Conservation (phyloP, 2,329 filamentous ascomycete genomes). For the Xylariomycetidae sp. region DNA sequence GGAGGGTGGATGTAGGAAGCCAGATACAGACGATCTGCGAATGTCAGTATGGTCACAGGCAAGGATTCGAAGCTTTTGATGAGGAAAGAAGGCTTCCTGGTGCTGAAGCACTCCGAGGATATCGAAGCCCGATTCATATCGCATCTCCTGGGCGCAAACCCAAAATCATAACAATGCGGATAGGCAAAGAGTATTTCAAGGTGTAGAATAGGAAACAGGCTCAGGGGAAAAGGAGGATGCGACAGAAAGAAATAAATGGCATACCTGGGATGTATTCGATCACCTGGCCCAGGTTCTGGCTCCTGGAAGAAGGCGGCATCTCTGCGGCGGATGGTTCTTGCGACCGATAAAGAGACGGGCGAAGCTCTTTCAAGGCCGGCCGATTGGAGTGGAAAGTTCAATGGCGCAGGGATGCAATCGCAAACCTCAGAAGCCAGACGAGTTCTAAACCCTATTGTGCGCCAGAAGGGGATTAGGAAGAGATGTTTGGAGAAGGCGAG, state of each 20-base stretch:
- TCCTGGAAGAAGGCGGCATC: constrained; percentile 49
- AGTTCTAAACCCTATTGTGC: constrained; percentile 1
- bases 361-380: no score
- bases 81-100: no score
- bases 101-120: constrained; percentile 18
- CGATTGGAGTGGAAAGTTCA: no score
- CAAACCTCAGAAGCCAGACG: not conserved
- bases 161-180: not conserved
- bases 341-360: no score
- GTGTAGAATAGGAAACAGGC: constrained; percentile 7
- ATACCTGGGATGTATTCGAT: constrained; percentile 95
- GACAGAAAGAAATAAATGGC: constrained; percentile 30
- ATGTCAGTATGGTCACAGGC: constrained; percentile 32
- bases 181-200: no score
- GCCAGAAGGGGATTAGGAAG: constrained; percentile 3
- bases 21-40: constrained; percentile 85
- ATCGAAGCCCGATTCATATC: constrained; percentile 12
- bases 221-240: constrained; percentile 3
- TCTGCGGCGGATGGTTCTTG: constrained; percentile 20
- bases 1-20: constrained; percentile 85
- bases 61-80: constrained; percentile 12
- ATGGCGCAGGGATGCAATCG: constrained; percentile 6
- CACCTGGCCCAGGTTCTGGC: constrained; percentile 72
- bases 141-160: constrained; percentile 12
- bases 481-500: no score